Percentiles rank a stretch among this genome's conserved stretches.
Evolutionary conservation across 129 eudicot species (phyloP).

Genomic region (Centrapalus pauciflorus): DNA sequence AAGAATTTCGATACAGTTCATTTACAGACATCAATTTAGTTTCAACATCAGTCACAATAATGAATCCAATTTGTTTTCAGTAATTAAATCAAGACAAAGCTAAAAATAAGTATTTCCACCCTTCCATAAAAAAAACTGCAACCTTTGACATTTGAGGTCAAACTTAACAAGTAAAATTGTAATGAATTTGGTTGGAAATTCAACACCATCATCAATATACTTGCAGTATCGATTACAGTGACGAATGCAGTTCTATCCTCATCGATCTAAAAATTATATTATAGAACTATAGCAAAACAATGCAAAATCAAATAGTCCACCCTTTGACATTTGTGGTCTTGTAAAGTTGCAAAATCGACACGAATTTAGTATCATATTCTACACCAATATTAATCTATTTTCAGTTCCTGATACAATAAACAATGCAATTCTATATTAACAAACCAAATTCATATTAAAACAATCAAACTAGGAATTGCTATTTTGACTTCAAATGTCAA

Average conservation of each 20-base stretch:
- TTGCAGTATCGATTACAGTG: no score
- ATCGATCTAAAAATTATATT: no score
- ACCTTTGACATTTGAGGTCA: conserved; percentile 17
- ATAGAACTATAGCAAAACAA: no score
- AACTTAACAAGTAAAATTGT: no score
- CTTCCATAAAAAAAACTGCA: not conserved
- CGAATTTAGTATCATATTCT: not conserved
- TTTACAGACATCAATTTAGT: not conserved
- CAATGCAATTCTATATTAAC: not conserved
- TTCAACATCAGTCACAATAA: not conserved
- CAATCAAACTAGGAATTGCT: not conserved
- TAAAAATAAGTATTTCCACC: not conserved
- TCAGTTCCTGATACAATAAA: not conserved
- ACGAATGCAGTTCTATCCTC: no score
- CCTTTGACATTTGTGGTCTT: no score
- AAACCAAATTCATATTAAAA: not conserved
- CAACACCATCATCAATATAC: no score
- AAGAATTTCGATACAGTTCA: no score
- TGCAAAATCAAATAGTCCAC: no score
- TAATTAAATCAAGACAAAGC: not conserved
- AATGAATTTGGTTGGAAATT: no score
- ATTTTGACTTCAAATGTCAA: conserved; percentile 19
- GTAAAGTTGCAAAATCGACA: not conserved
- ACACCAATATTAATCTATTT: not conserved
- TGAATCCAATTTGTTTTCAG: no score